Percentiles rank a stretch among this genome's conserved stretches.
These are phyloP conservation scores for Rubroshorea leprosula DNA, from an alignment of 345 rosid genomes.

Conservation along the genomic window DNA sequence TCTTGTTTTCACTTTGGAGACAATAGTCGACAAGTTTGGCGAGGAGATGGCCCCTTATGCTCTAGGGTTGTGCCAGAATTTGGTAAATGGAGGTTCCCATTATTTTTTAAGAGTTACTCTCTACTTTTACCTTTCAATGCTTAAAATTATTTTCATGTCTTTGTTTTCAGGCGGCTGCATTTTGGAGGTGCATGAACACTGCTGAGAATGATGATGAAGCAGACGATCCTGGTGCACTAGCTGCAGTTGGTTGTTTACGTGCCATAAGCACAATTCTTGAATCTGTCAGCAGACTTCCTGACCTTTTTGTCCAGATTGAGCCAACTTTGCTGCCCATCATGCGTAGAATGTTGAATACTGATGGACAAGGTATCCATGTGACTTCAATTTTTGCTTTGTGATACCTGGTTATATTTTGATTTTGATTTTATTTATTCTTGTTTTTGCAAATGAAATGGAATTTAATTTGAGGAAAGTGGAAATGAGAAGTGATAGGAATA, in stretches of 20 bases:
- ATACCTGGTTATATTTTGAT: no score
- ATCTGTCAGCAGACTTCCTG: conserved; percentile 70
- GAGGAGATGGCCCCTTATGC: conserved; percentile 88
- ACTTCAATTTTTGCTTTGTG: no score
- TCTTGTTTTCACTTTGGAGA: conserved; percentile 73
- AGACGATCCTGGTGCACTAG: conserved; percentile 77
- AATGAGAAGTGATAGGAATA: no score
- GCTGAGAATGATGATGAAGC: conserved; percentile 69
- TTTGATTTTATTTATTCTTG: neutral
- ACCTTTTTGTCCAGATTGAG: conserved; percentile 67
- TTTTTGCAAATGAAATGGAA: no score
- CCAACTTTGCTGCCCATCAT: conserved; percentile 73
- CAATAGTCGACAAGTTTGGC: conserved; percentile 74
- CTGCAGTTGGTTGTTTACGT: conserved; percentile 81
- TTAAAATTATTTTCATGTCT: neutral
- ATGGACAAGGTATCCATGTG: conserved; percentile 71
- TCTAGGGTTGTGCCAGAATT: conserved; percentile 69
- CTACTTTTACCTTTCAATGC: neutral
- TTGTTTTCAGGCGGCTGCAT: conserved; percentile 56
- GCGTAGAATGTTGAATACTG: conserved; percentile 79
- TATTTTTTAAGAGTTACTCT: neutral
- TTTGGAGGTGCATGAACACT: conserved; percentile 77
- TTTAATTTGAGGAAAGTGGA: no score
- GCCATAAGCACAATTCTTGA: conserved; percentile 83
- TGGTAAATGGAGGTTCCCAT: conserved; percentile 36